Evolutionary conservation across 306 rosid species (phyloP), one percentile per base, ranked within the genome.

Genomic region (Rosa lucieae): DNA sequence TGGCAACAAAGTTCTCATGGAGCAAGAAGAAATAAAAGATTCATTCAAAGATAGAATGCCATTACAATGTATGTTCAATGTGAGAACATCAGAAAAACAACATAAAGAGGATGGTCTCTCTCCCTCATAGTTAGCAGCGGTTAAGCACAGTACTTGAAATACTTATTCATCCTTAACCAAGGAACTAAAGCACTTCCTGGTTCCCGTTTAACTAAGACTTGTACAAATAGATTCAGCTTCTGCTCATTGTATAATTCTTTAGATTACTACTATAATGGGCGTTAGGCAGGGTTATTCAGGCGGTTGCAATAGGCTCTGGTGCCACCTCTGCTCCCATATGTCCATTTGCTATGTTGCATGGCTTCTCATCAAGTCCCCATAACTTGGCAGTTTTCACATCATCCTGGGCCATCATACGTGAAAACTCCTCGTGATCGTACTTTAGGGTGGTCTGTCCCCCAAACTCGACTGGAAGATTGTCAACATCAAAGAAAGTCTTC

Each of bases 351-450:
- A 62, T 55, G 79, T 26, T 75, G 78, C 53, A 77, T 72, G 87
- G 86, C 67, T 86, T 85, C 75, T 89, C 87, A 52, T 87, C 86
- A 44, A 86, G 43, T 75, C 89, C 94, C 99, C 99, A 95, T 82
- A 89, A 89, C 75, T 88, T 85, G 67, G 99, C 93, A 66, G 99
- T 92, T 83, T 89, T 91, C 26, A 80, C 82, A 78, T 95, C 99
- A 63, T 92, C 99, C 76, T 77, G 85, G 1, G 83, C 78, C 99
- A 95, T 95, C 89, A 89, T 70, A 46, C 80, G 46, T 1, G 99
- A 92, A 85, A 87, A 95, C 82, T 95, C 99, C 80, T 85, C 91
- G 18, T 95, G 99, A 63, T 92, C 93, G 61, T 92, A 95, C 39
- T 87, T 76, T 5, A 95, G 69, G 80, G 90, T 89, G 74, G 98